phyloP scores from a whole-genome alignment of 192 early-diverging fungal genomes.

The Chytriomyces confervae region DNA sequence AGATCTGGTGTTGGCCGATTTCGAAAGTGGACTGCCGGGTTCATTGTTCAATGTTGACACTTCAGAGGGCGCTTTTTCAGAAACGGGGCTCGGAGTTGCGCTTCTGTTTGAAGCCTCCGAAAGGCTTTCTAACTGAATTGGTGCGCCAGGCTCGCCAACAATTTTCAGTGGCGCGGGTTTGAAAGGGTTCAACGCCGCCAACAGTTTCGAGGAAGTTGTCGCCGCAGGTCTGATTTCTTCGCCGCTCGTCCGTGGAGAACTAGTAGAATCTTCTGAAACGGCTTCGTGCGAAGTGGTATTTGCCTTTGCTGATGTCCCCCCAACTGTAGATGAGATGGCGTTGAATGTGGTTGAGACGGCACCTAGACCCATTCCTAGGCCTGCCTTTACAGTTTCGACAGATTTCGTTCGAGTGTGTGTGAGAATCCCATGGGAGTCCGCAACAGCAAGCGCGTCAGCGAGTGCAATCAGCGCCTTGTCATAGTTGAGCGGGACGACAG shows the following conservation, averaged over 20 bases:
- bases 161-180: background rate
- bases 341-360: slow-evolving; percentile 3
- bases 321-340: background rate
- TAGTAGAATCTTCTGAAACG: background rate
- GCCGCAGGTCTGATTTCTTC: background rate
- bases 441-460: slow-evolving; percentile 6
- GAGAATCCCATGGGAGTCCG: background rate
- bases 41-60: no score
- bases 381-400: slow-evolving; percentile 8
- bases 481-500: slow-evolving; percentile 1
- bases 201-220: background rate
- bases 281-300: background rate
- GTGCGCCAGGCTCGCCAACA: no score
- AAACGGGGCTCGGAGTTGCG: no score
- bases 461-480: background rate
- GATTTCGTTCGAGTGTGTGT: background rate
- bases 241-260: background rate
- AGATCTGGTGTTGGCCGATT: no score
- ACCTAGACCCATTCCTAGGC: slow-evolving; percentile 8
- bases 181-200: background rate
- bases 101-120: no score
- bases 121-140: no score
- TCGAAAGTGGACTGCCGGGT: no score
- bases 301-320: background rate
- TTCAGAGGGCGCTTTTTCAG: no score